A percentile compares a stretch with the other conserved stretches of the same genome.
These are phyloP conservation scores for Aspergillus unguis DNA, from an alignment of 2,329 filamentous ascomycete genomes.

Conservation along the genomic window DNA sequence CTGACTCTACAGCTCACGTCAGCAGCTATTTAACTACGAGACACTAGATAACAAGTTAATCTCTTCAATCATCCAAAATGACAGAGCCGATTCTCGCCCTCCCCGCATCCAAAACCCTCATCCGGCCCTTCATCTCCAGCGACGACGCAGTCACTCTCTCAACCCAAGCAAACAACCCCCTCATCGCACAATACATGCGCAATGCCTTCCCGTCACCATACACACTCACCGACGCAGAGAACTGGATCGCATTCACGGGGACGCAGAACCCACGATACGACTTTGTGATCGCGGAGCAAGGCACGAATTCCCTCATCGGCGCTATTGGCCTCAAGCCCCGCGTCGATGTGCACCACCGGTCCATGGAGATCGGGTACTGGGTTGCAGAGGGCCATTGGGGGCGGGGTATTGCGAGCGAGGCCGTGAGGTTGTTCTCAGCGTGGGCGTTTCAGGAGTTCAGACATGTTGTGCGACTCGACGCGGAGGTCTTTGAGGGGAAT, in stretches of 20 bases:
- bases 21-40: too few species aligned
- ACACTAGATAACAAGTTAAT: too few species aligned
- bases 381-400: conserved; percentile 10
- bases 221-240: neutral
- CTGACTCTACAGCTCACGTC: too few species aligned
- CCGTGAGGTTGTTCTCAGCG: neutral
- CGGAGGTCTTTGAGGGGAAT: conserved; percentile 10
- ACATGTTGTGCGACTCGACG: conserved; percentile 8
- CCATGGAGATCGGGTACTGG: conserved; percentile 14
- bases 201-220: conserved; percentile 13
- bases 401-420: conserved; percentile 10
- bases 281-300: neutral
- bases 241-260: neutral
- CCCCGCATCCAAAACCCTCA: neutral
- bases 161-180: conserved; percentile 11
- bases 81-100: neutral
- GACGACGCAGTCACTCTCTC: neutral
- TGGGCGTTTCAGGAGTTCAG: conserved; percentile 9
- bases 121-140: conserved; percentile 5
- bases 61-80: too few species aligned
- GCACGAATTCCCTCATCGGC: conserved; percentile 4
- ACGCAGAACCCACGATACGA: neutral
- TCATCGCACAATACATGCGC: conserved; percentile 11
- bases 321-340: conserved; percentile 1
- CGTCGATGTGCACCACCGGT: conserved; percentile 6